phyloP scores from a whole-genome alignment of 495 filamentous ascomycete species.

The Extremus antarcticus region DNA sequence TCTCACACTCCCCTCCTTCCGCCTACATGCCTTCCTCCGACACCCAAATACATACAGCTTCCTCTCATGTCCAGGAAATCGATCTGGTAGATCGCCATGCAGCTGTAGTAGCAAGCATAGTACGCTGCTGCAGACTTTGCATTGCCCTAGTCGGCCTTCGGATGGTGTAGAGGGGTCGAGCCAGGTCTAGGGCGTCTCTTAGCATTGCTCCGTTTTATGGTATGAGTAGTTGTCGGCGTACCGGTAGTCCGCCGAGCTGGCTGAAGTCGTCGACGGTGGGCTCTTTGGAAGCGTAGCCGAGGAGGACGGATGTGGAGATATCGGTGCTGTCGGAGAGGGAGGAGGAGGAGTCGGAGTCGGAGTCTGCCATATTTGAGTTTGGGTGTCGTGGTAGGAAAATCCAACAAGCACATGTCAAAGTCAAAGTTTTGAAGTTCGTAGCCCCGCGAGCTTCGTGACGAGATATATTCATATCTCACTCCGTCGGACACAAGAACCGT shows the following conservation, averaged over 20 bases:
- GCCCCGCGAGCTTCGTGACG: constrained; percentile 6
- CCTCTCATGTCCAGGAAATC: constrained; percentile 74
- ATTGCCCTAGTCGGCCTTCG: constrained; percentile 70
- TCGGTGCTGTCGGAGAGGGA: constrained; percentile 57
- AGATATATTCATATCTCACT: constrained; percentile 10
- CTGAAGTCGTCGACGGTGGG: constrained; percentile 75
- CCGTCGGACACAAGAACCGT: constrained; percentile 6
- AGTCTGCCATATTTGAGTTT: constrained; percentile 53
- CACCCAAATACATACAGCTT: constrained; percentile 79
- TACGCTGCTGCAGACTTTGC: constrained; percentile 74
- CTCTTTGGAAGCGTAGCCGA: constrained; percentile 81
- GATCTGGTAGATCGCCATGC: constrained; percentile 78
- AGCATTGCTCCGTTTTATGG: background rate
- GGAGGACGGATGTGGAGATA: constrained; percentile 77
- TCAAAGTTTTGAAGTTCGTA: background rate
- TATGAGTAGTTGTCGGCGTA: constrained; percentile 36
- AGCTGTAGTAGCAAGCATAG: constrained; percentile 84
- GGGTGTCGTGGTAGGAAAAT: background rate
- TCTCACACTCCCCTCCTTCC: constrained; percentile 70
- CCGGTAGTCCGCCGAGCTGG: constrained; percentile 77
- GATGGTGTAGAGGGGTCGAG: constrained; percentile 55
- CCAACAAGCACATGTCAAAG: background rate
- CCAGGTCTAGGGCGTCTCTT: constrained; percentile 56
- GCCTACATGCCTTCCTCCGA: constrained; percentile 63
- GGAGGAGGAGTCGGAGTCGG: constrained; percentile 75